phyloP scores from a whole-genome alignment of 495 filamentous ascomycete species.

The Trichocladium uniseriatum region DNA sequence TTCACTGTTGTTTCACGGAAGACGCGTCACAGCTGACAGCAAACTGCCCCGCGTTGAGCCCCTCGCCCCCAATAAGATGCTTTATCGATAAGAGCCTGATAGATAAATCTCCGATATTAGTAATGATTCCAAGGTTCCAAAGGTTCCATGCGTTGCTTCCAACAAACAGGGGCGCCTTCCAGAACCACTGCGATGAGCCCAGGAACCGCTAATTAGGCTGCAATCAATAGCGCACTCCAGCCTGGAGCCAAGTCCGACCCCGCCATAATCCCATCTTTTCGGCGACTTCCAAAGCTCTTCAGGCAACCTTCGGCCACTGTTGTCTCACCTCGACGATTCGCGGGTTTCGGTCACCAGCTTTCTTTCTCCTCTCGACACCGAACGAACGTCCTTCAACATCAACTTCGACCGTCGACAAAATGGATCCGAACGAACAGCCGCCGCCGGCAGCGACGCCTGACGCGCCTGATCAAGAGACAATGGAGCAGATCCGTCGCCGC shows the following conservation, averaged over 20 bases:
- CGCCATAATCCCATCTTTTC: constrained; percentile 10
- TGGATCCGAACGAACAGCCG: constrained; percentile 26
- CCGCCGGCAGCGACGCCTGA: constrained; percentile 19
- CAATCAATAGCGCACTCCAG: constrained; percentile 4
- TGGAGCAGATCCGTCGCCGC: constrained; percentile 34
- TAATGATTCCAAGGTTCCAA: constrained; percentile 1
- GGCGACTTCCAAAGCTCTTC: too few relatives aligned
- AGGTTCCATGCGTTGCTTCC: background rate
- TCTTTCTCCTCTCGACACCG: background rate
- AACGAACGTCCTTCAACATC: background rate
- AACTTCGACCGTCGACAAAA: constrained; percentile 2
- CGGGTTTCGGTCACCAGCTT: too few relatives aligned
- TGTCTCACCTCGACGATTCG: too few relatives aligned
- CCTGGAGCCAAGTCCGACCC: constrained; percentile 12
- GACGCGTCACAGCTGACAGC: too few relatives aligned
- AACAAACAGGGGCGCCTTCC: background rate
- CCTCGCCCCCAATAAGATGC: too few relatives aligned
- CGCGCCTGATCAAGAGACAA: constrained; percentile 27
- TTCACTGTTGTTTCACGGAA: too few relatives aligned
- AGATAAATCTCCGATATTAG: background rate
- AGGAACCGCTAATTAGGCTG: background rate
- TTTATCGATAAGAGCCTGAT: background rate
- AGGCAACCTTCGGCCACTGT: too few relatives aligned
- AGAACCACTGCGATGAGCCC: background rate
- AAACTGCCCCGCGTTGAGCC: too few relatives aligned